Evolutionary conservation across 1,284 basidiomycete species (phyloP).

Genomic region (Ustilago cynodontis): DNA sequence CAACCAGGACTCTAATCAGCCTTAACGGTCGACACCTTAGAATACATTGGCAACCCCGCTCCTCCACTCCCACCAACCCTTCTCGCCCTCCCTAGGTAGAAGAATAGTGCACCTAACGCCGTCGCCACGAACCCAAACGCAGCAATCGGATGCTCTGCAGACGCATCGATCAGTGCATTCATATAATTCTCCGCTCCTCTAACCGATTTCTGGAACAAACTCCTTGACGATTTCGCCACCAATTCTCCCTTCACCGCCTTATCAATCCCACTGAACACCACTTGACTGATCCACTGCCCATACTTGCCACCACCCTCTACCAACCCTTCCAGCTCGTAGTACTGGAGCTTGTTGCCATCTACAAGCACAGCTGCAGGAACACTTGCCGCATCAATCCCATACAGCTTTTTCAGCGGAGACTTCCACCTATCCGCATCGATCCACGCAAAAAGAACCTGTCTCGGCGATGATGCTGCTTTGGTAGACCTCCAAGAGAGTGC

Average conservation of each 20-base stretch:
- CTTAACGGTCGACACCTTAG: slow-evolving; percentile 48
- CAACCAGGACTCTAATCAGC: slow-evolving; percentile 24
- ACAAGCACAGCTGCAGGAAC: slow-evolving; percentile 52
- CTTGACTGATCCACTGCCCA: slow-evolving; percentile 33
- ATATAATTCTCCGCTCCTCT: slow-evolving; percentile 35
- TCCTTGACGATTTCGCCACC: slow-evolving; percentile 39
- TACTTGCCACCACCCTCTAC: not conserved
- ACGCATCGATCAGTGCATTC: slow-evolving; percentile 27
- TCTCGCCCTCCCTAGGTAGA: slow-evolving; percentile 27
- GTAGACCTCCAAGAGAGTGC: slow-evolving; percentile 51
- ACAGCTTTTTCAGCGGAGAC: slow-evolving; percentile 53
- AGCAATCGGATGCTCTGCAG: slow-evolving; percentile 29
- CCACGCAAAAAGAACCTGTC: slow-evolving; percentile 61
- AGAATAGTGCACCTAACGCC: slow-evolving; percentile 32
- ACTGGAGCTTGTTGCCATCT: slow-evolving; percentile 50
- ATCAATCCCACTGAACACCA: slow-evolving; percentile 32
- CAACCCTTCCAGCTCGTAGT: slow-evolving; percentile 43
- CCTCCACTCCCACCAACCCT: not conserved
- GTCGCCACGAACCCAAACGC: slow-evolving; percentile 40
- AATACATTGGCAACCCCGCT: slow-evolving; percentile 33
- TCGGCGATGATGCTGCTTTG: not conserved
- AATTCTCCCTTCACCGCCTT: slow-evolving; percentile 25
- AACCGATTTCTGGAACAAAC: slow-evolving; percentile 49
- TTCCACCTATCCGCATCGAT: slow-evolving; percentile 66
- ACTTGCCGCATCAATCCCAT: slow-evolving; percentile 33